These are phyloP conservation scores for Aspergillus bridgeri DNA, from an alignment of 495 filamentous ascomycete genomes.

Conservation along the genomic window DNA sequence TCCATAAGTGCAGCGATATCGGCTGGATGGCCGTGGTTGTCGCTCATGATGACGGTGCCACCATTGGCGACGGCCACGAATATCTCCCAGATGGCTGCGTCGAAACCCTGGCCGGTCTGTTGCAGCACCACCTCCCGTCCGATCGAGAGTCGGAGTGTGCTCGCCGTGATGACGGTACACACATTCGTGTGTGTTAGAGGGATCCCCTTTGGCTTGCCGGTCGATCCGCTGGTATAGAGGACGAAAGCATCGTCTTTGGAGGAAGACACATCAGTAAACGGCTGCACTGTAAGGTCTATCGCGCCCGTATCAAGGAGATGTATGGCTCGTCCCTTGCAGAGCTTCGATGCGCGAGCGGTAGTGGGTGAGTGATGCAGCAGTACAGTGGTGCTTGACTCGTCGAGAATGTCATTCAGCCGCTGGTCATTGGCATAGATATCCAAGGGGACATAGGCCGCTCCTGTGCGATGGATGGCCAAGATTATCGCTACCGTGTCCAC, in stretches of 20 bases:
- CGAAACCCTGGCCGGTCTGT: conserved; percentile 27
- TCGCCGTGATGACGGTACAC: conserved; percentile 12
- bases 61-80: conserved; percentile 21
- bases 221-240: conserved; percentile 30
- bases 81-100: conserved; percentile 23
- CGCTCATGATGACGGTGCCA: conserved; percentile 19
- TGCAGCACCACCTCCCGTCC: conserved; percentile 21
- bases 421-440: neutral
- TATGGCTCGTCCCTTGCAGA: neutral
- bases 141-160: conserved; percentile 9
- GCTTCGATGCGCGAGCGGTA: neutral
- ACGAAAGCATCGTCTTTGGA: conserved; percentile 27
- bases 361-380: conserved; percentile 1
- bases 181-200: conserved; percentile 20
- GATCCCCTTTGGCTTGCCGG: conserved; percentile 27
- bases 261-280: too few species aligned
- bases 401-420: neutral
- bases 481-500: conserved; percentile 44
- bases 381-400: neutral
- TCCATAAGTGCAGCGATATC: conserved; percentile 22
- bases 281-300: too few species aligned
- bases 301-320: too few species aligned
- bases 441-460: conserved; percentile 34
- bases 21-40: conserved; percentile 17
- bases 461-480: conserved; percentile 46